Conservation (phyloP, 2,329 filamentous ascomycete species). For the Colletotrichum orchidophilum region DNA sequence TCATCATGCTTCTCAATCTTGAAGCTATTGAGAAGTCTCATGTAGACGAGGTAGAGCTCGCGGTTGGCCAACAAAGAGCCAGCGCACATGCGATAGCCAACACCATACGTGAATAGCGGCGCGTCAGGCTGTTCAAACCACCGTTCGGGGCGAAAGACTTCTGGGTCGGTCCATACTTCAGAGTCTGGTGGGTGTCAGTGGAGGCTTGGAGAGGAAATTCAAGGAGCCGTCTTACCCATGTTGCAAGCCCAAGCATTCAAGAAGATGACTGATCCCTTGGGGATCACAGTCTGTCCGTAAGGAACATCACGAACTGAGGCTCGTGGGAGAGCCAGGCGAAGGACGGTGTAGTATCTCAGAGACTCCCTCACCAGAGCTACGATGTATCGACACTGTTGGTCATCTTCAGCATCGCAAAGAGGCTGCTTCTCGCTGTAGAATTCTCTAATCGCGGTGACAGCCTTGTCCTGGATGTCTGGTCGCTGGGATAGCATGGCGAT, state of each 20-base stretch:
- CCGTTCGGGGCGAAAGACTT: slow-evolving; percentile 57
- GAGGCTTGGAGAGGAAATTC: neutral
- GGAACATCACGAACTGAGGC: slow-evolving; percentile 68
- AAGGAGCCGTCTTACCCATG: slow-evolving; percentile 59
- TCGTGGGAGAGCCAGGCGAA: slow-evolving; percentile 69
- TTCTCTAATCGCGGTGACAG: slow-evolving; percentile 63
- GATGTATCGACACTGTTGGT: slow-evolving; percentile 71
- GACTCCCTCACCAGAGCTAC: slow-evolving; percentile 71
- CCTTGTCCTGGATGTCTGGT: slow-evolving; percentile 70
- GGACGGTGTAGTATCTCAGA: slow-evolving; percentile 69
- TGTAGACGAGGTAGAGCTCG: slow-evolving; percentile 71
- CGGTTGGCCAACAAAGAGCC: slow-evolving; percentile 70
- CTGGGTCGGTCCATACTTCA: slow-evolving; percentile 66
- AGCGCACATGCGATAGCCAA: slow-evolving; percentile 75
- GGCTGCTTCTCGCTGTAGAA: slow-evolving; percentile 61
- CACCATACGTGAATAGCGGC: slow-evolving; percentile 71
- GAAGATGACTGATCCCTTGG: slow-evolving; percentile 71
- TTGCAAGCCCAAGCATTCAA: slow-evolving; percentile 76
- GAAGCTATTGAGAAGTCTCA: slow-evolving; percentile 70
- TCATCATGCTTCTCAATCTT: slow-evolving; percentile 63
- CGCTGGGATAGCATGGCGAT: slow-evolving; percentile 67
- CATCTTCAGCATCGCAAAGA: slow-evolving; percentile 68
- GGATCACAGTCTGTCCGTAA: slow-evolving; percentile 67
- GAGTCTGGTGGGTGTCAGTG: slow-evolving; percentile 46
- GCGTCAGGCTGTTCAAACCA: slow-evolving; percentile 72